phyloP scores from a whole-genome alignment of 495 filamentous ascomycete genomes.

The Aspergillus hancockii region DNA sequence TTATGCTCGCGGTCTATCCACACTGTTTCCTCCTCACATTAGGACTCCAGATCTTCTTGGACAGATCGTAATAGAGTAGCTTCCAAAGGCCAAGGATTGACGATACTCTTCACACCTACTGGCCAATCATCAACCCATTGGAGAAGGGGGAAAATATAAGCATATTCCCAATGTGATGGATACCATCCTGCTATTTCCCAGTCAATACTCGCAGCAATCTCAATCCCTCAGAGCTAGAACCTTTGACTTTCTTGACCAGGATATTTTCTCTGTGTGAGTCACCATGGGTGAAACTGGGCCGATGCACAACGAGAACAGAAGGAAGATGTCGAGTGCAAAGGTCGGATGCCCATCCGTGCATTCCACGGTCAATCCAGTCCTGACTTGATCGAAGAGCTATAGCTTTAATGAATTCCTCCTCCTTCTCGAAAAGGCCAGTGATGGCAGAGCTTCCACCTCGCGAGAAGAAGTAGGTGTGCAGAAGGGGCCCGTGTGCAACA shows the following conservation, averaged over 20 bases:
- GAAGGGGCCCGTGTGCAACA: conserved; percentile 28
- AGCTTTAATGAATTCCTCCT: conserved; percentile 31
- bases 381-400: conserved; percentile 29
- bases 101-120: conserved; percentile 25
- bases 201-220: conserved; percentile 42
- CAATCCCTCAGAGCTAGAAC: conserved; percentile 7
- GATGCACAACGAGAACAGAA: conserved; percentile 27
- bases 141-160: conserved; percentile 27
- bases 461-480: conserved; percentile 32
- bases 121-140: conserved; percentile 30
- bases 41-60: conserved; percentile 26
- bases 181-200: conserved; percentile 53
- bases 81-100: conserved; percentile 29
- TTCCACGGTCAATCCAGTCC: conserved; percentile 21
- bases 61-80: conserved; percentile 27
- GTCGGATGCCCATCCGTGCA: conserved; percentile 27
- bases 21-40: no score
- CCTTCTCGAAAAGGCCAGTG: conserved; percentile 33
- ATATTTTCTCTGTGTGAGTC: conserved; percentile 37
- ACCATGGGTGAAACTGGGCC: conserved; percentile 32
- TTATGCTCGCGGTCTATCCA: no score
- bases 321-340: conserved; percentile 36
- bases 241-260: conserved; percentile 24
- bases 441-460: conserved; percentile 26
- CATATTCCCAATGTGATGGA: conserved; percentile 52